Percentiles rank a stretch among this genome's conserved stretches.
These are phyloP conservation scores for Trametes punicea DNA, from an alignment of 768 basidiomycete species.

Conservation along the genomic window DNA sequence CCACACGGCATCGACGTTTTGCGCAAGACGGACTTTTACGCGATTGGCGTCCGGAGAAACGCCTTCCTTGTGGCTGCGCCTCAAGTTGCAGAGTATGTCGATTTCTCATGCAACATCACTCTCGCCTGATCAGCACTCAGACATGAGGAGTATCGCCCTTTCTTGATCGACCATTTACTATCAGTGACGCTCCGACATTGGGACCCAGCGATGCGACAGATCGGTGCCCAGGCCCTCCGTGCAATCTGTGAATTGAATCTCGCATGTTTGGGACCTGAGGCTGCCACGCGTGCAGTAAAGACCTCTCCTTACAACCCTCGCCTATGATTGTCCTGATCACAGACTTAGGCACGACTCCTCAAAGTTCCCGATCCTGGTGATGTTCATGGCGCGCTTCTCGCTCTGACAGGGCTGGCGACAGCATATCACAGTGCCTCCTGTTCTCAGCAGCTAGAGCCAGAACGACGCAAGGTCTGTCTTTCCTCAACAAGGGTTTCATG, in stretches of 20 bases:
- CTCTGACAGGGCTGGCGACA: constrained; percentile 68
- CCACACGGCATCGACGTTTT: constrained; percentile 94
- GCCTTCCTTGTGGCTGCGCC: constrained; percentile 85
- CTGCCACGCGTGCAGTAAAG: constrained; percentile 52
- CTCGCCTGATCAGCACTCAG: constrained; percentile 38
- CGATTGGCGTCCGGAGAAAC: constrained; percentile 80
- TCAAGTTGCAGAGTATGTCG: constrained; percentile 78
- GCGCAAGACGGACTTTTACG: constrained; percentile 91
- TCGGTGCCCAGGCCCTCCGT: constrained; percentile 74
- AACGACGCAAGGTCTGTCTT: constrained; percentile 31
- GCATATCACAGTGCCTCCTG: constrained; percentile 41
- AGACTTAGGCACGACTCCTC: constrained; percentile 52
- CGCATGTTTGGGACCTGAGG: constrained; percentile 45
- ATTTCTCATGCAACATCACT: background rate
- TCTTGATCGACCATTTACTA: constrained; percentile 69
- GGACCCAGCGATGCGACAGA: constrained; percentile 76
- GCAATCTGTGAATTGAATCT: constrained; percentile 64
- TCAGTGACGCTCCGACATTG: constrained; percentile 81
- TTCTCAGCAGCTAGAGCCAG: constrained; percentile 6
- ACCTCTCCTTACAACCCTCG: background rate
- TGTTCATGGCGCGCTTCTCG: constrained; percentile 79
- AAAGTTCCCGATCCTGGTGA: constrained; percentile 64
- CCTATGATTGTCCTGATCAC: background rate
- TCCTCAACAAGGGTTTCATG: constrained; percentile 31
- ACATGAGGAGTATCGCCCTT: constrained; percentile 69